Conservation (phyloP, 768 basidiomycete genomes). For the Hypsizygus marmoreus region DNA sequence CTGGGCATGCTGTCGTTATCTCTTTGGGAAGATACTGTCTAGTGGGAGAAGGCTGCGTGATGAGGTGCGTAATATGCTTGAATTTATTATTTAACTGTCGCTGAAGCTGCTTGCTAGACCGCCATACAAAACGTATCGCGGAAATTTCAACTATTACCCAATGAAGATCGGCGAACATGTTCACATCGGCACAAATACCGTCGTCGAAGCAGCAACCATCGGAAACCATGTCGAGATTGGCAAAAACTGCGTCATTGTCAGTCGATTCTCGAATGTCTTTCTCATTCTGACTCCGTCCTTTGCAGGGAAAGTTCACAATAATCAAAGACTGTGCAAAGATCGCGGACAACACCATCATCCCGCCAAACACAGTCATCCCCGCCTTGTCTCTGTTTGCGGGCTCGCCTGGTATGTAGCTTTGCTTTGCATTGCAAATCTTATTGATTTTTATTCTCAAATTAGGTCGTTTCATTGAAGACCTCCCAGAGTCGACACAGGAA, state of each 20-base stretch:
- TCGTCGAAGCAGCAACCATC: conserved; percentile 94
- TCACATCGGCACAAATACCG: conserved; percentile 84
- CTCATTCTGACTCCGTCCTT: not conserved
- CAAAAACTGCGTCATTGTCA: conserved; percentile 90
- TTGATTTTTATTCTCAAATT: conserved; percentile 3
- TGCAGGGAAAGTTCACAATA: conserved; percentile 92
- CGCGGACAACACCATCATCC: conserved; percentile 86
- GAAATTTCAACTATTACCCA: conserved; percentile 95
- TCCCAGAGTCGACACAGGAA: conserved; percentile 95
- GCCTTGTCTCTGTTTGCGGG: conserved; percentile 84
- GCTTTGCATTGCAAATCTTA: not conserved
- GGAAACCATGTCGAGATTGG: conserved; percentile 95
- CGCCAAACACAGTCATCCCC: conserved; percentile 91
- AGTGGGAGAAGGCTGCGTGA: conserved; percentile 85
- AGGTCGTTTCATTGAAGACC: conserved; percentile 83
- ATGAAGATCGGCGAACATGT: conserved; percentile 97
- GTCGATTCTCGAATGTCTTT: conserved; percentile 25
- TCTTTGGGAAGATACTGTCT: conserved; percentile 92
- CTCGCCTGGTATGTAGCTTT: conserved; percentile 69
- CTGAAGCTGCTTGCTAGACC: conserved; percentile 47
- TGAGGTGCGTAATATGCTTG: conserved; percentile 55
- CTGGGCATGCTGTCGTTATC: conserved; percentile 92
- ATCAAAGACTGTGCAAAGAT: conserved; percentile 95
- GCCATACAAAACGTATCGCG: conserved; percentile 88
- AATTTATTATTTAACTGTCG: not conserved